phyloP scores from a whole-genome alignment of 306 rosid genomes.

The Leucaena leucocephala region DNA sequence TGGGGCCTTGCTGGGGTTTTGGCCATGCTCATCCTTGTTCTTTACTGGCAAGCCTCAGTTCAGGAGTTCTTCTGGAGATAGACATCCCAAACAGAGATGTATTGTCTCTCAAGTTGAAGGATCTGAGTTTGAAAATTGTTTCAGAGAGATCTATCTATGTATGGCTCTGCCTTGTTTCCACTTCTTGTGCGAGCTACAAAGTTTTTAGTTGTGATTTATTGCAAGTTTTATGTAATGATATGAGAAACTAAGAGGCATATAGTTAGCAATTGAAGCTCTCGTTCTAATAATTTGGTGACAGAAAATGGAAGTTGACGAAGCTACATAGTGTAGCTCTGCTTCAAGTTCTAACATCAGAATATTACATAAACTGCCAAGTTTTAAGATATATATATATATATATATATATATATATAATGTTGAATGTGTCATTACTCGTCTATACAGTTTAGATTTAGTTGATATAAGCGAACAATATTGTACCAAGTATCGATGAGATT shows the following conservation, averaged over 20 bases:
- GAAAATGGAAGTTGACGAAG: neutral
- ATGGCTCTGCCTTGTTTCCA: neutral
- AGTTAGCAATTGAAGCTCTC: neutral
- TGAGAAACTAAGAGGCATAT: slow-evolving; percentile 6
- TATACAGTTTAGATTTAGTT: neutral
- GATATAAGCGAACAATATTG: neutral
- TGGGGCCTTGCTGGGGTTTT: slow-evolving; percentile 79
- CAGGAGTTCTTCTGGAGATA: slow-evolving; percentile 78
- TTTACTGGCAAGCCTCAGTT: slow-evolving; percentile 71
- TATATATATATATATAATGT: neutral
- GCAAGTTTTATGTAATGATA: slow-evolving; percentile 28
- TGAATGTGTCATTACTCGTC: neutral
- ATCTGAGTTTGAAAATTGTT: neutral
- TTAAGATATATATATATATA: neutral
- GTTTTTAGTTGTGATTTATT: neutral
- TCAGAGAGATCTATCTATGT: neutral
- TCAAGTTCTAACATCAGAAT: neutral
- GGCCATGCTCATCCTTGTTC: slow-evolving; percentile 69
- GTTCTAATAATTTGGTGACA: neutral
- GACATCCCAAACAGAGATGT: neutral
- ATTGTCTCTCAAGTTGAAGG: neutral
- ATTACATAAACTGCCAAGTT: neutral
- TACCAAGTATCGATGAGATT: neutral
- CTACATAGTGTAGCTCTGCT: neutral
- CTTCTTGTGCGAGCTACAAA: neutral